Evolutionary conservation across 208 protist species (phyloP).

Genomic region (Crithidia thermophila): DNA sequence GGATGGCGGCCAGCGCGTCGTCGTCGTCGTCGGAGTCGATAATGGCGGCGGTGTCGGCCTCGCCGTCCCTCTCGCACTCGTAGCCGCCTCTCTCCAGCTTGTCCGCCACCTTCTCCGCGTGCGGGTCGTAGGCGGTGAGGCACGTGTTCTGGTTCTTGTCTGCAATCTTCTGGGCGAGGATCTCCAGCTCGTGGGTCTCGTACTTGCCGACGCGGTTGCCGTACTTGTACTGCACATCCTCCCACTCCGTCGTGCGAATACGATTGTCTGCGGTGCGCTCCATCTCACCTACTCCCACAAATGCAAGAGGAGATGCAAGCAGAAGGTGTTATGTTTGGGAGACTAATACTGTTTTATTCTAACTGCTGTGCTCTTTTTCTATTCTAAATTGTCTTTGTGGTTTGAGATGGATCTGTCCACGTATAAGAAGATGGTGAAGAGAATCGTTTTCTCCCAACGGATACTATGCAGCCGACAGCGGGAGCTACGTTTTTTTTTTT

Average conservation of each 20-base stretch:
- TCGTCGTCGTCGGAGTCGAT: constrained; percentile 74
- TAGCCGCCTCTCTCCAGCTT: constrained; percentile 77
- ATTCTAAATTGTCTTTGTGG: too few relatives aligned
- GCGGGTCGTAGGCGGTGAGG: constrained; percentile 74
- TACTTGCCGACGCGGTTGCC: constrained; percentile 91
- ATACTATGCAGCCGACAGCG: too few relatives aligned
- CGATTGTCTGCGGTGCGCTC: constrained; percentile 80
- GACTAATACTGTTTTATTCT: too few relatives aligned
- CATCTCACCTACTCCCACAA: constrained; percentile 29
- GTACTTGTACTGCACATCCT: constrained; percentile 91
- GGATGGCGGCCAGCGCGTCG: constrained; percentile 68
- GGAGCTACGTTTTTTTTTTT: too few relatives aligned
- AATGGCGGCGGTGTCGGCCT: constrained; percentile 11
- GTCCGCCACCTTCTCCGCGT: constrained; percentile 62
- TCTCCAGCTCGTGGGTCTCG: constrained; percentile 74
- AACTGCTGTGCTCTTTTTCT: too few relatives aligned
- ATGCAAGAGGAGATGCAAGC: not conserved
- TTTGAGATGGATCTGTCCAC: too few relatives aligned
- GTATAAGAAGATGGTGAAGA: too few relatives aligned
- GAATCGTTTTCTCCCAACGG: too few relatives aligned
- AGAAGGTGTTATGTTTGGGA: too few relatives aligned
- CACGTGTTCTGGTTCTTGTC: constrained; percentile 72
- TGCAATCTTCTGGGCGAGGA: constrained; percentile 80
- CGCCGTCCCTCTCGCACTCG: constrained; percentile 23
- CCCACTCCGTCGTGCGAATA: constrained; percentile 91